Evolutionary conservation across 2,329 filamentous ascomycete genomes (phyloP), one percentile per base, ranked within the genome.

Genomic region (Penicillium freii): DNA sequence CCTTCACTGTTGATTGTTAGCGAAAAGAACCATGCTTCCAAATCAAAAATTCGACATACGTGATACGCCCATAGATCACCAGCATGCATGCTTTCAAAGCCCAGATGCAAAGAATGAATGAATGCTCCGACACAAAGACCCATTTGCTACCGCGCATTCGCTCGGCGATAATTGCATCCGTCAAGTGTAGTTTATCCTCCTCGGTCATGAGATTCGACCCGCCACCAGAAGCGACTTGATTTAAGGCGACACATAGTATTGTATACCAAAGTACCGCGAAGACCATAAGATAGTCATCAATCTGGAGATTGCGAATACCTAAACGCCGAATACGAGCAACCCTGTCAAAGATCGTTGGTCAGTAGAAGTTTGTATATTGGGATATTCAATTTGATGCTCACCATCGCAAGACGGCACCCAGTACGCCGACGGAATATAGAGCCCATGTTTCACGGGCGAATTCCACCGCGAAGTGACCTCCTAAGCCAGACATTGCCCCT

Each of bases 61-160:
- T 82, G 71, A 82, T 77, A 39, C 80, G 77, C 33, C 73, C 70
- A 67, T 82, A 82, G 65, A 84, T 81, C 39, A 82, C 72, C 62
- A 84, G 69, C 67, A 84, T 76, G 64, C 81, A 83, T 25, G 77
- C 71, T 61, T 84, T 85, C 61, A 82, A 73, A 17, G 77, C 68
- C 81, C 82, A 85, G 33, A 77, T 68, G 4, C 71, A 69, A n/a
- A 84, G 75, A 19, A 87, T 75, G 74, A 89, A 87, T 65, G 82
- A 80, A 70, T 87, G 78, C 62, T 88, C 85, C 3, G 83, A 81
- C 9, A 86, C 80, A 38, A 87, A 75, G 0, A 87, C 84, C 75
- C 84, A 81, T 76, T 87, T 87, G 45, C 83, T 86, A 11, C 85
- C 85, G 38, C 69, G 73, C 0, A 75, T 68, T 48, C 83, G 75